Percentiles rank a stretch among this genome's conserved stretches.
phyloP scores from a whole-genome alignment of 306 rosid genomes.

The Fragaria vesca region DNA sequence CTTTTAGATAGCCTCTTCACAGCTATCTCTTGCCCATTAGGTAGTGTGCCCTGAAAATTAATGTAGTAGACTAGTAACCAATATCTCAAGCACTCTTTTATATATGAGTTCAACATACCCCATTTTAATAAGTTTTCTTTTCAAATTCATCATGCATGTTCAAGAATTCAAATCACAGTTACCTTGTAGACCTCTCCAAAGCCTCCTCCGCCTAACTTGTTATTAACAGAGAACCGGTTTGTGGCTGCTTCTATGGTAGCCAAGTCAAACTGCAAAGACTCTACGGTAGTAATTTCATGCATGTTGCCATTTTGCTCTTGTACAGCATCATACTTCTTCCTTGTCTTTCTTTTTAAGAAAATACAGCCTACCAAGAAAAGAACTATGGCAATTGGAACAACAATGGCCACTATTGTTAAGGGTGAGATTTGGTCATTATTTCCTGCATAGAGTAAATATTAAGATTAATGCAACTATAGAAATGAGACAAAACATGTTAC shows the following conservation, averaged over 20 bases:
- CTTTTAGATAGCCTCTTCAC: not conserved
- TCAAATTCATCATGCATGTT: too few relatives aligned
- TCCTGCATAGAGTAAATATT: not conserved
- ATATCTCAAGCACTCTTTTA: too few relatives aligned
- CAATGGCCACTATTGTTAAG: not conserved
- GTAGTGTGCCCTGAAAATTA: not conserved
- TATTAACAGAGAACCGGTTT: not conserved
- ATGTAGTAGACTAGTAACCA: too few relatives aligned
- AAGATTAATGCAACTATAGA: not conserved
- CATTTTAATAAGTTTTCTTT: too few relatives aligned
- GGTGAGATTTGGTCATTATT: not conserved
- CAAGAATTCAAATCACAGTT: not conserved
- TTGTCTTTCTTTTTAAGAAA: not conserved
- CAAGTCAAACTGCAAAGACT: not conserved
- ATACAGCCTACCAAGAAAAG: not conserved
- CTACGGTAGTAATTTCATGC: not conserved
- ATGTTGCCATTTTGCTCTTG: not conserved
- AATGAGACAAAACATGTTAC: not conserved
- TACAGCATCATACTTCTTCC: not conserved
- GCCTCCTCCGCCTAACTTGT: not conserved
- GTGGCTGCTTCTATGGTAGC: not conserved
- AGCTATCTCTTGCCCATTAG: not conserved
- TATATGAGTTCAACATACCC: too few relatives aligned
- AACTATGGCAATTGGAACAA: not conserved
- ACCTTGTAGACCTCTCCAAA: constrained; percentile 1